A percentile compares a stretch with the other conserved stretches of the same genome.
These are phyloP conservation scores for Thermothelomyces thermophilus DNA, from an alignment of 2,329 filamentous ascomycete genomes.

Conservation along the genomic window DNA sequence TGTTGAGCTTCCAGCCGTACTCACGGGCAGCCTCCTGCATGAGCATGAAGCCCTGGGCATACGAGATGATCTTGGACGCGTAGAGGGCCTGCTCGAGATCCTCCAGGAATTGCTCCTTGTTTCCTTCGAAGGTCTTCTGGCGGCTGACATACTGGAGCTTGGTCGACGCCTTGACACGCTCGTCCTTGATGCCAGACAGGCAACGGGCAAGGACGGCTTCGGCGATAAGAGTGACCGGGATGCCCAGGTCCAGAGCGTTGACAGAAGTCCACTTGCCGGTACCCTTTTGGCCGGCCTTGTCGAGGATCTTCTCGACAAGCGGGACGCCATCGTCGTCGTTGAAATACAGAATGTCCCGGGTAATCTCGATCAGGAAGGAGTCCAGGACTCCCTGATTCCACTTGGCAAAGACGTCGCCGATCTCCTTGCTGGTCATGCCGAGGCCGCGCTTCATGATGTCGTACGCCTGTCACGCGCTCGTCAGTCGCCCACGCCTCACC, in stretches of 20 bases:
- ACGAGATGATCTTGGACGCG: slow-evolving; percentile 99
- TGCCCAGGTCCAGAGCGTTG: slow-evolving; percentile 95
- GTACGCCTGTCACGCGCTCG: slow-evolving; percentile 62
- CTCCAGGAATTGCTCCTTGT: slow-evolving; percentile 89
- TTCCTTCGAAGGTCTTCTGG: slow-evolving; percentile 71
- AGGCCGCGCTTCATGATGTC: slow-evolving; percentile 99
- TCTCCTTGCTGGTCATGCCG: slow-evolving; percentile 83
- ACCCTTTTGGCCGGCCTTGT: slow-evolving; percentile 98
- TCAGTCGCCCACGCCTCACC: slow-evolving; percentile 3
- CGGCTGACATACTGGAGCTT: slow-evolving; percentile 71
- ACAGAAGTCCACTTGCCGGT: slow-evolving; percentile 99
- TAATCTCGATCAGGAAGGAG: slow-evolving; percentile 99
- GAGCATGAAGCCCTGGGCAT: slow-evolving; percentile 99
- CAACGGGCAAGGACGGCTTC: slow-evolving; percentile 95
- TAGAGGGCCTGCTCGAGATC: slow-evolving; percentile 99
- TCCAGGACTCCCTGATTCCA: slow-evolving; percentile 99
- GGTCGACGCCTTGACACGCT: slow-evolving; percentile 75
- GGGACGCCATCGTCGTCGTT: slow-evolving; percentile 89
- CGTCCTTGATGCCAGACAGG: slow-evolving; percentile 86
- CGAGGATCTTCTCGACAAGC: slow-evolving; percentile 97
- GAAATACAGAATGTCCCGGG: slow-evolving; percentile 96
- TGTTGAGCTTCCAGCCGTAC: slow-evolving; percentile 98
- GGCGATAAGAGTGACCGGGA: slow-evolving; percentile 96
- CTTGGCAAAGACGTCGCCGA: slow-evolving; percentile 85
- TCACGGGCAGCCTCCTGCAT: slow-evolving; percentile 98